These are phyloP conservation scores for Ulota crispa DNA, from an alignment of 225 moss, liverwort and hornwort species.

Conservation along the genomic window DNA sequence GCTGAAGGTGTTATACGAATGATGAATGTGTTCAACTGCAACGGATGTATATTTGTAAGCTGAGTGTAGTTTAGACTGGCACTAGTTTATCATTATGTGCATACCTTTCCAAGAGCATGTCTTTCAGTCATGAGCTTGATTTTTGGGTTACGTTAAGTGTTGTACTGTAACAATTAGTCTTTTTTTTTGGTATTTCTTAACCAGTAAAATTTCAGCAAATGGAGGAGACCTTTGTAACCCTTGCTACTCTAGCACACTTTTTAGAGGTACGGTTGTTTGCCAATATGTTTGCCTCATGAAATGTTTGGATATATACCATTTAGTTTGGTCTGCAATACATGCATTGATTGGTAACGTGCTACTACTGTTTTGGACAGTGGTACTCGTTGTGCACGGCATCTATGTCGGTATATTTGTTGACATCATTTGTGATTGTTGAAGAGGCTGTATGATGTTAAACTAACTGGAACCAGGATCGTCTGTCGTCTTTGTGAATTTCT, in stretches of 20 bases:
- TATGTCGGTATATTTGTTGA: background rate
- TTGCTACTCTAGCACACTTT: slow-evolving; percentile 88
- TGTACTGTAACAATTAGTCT: background rate
- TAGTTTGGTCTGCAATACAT: background rate
- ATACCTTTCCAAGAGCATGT: background rate
- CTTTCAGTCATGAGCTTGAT: slow-evolving; percentile 9
- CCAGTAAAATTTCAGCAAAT: slow-evolving; percentile 68
- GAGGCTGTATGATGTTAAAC: background rate
- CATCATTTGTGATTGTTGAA: background rate
- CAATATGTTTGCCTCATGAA: background rate
- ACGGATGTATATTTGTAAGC: background rate
- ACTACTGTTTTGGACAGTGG: background rate
- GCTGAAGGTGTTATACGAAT: background rate
- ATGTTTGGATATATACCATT: background rate
- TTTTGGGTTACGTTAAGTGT: background rate
- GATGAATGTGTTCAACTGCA: background rate
- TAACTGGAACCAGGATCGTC: background rate
- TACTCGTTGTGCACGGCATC: background rate
- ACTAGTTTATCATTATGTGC: background rate
- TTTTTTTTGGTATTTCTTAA: slow-evolving; percentile 45
- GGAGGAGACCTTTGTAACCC: slow-evolving; percentile 87
- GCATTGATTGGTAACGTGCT: background rate
- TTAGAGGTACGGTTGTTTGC: slow-evolving; percentile 63
- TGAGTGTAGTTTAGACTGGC: background rate
- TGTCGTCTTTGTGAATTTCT: slow-evolving; percentile 11